Evolutionary conservation across 129 eudicot species (phyloP).

Genomic region (Lonicera japonica): DNA sequence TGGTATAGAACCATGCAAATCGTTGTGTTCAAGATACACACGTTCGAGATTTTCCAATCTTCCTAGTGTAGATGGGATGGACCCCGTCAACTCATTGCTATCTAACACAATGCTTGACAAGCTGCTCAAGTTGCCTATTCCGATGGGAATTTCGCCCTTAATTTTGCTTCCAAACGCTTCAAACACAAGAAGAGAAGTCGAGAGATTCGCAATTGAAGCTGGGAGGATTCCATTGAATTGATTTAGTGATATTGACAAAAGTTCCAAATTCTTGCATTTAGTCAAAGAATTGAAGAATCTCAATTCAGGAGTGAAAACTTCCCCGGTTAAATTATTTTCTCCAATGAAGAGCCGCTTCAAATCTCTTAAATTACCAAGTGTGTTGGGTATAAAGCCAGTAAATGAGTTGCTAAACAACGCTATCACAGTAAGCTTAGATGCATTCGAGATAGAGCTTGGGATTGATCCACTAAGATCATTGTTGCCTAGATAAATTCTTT

Average conservation of each 20-base stretch:
- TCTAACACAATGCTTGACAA: conserved; percentile 15
- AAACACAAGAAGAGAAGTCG: conserved; percentile 16
- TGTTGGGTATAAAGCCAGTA: conserved; percentile 25
- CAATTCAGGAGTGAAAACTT: conserved; percentile 14
- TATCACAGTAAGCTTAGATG: conserved; percentile 22
- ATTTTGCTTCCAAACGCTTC: conserved; percentile 22
- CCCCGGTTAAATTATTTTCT: conserved; percentile 20
- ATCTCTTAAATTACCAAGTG: conserved; percentile 27
- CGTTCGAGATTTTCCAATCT: conserved; percentile 15
- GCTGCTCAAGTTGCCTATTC: conserved; percentile 29
- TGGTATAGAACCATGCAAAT: conserved; percentile 22
- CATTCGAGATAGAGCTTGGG: conserved; percentile 32
- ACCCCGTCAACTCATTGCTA: conserved; percentile 28
- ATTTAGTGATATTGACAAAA: conserved; percentile 13
- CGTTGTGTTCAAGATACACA: conserved; percentile 19
- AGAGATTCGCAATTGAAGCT: conserved; percentile 24
- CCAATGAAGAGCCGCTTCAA: conserved; percentile 15
- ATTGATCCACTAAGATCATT: conserved; percentile 29
- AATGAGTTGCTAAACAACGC: conserved; percentile 22
- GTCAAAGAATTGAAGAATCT: conserved; percentile 27
- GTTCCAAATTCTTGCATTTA: conserved; percentile 22
- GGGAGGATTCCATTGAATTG: conserved; percentile 29
- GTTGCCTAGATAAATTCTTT: conserved; percentile 5
- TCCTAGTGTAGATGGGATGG: conserved; percentile 24
- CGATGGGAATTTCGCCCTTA: conserved; percentile 31